A percentile compares a stretch with the other conserved stretches of the same genome.
These are phyloP conservation scores for Termitomyces sp. DNA, from an alignment of 768 basidiomycete genomes.

Conservation along the genomic window DNA sequence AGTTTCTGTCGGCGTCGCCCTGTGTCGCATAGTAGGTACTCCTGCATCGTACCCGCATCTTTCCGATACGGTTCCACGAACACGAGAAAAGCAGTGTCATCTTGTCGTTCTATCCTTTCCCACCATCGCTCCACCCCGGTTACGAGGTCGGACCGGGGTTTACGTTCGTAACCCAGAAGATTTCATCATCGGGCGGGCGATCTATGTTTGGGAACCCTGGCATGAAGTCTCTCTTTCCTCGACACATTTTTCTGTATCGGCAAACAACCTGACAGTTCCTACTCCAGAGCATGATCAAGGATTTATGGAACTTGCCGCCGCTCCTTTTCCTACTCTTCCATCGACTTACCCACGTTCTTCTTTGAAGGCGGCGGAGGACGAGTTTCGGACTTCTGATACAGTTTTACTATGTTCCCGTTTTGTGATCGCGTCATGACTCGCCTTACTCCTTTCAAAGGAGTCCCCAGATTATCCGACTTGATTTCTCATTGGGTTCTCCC, in stretches of 20 bases:
- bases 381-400: conserved; percentile 14
- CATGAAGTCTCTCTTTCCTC: conserved; percentile 26
- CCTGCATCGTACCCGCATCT: conserved; percentile 11
- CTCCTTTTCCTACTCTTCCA: conserved; percentile 14
- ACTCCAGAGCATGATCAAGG: background rate
- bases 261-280: background rate
- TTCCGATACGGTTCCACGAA: conserved; percentile 13
- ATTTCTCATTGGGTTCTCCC: too few relatives aligned
- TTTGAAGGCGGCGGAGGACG: conserved; percentile 13
- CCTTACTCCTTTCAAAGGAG: background rate
- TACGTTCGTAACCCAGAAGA: conserved; percentile 27
- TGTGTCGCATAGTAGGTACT: conserved; percentile 30
- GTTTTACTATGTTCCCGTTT: conserved; percentile 28
- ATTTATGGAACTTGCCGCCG: background rate
- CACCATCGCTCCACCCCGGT: conserved; percentile 14
- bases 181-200: conserved; percentile 32
- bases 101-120: conserved; percentile 33
- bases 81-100: conserved; percentile 15
- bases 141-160: conserved; percentile 13
- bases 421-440: conserved; percentile 11
- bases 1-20: conserved; percentile 31
- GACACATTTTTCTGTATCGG: background rate
- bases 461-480: too few relatives aligned
- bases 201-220: conserved; percentile 50
- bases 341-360: conserved; percentile 22